Conservation (phyloP, 768 basidiomycete genomes). For the Leccinum subtestaceum region DNA sequence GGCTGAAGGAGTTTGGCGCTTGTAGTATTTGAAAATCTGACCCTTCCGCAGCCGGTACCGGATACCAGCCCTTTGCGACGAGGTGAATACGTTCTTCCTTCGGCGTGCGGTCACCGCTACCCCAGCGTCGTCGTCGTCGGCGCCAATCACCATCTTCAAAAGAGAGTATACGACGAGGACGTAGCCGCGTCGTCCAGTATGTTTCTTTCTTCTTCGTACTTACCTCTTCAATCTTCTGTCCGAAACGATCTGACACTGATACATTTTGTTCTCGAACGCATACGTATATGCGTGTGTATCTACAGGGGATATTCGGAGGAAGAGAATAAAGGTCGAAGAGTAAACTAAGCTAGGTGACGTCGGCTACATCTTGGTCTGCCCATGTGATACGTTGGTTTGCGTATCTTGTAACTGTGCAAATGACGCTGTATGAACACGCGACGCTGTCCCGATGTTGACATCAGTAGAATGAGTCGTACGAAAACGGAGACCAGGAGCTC, state of each 20-base stretch:
- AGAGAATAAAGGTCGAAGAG: slow-evolving; percentile 20
- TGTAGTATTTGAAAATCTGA: not conserved
- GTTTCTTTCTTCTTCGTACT: not conserved
- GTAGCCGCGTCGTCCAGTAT: not conserved
- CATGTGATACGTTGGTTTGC: too few relatives aligned
- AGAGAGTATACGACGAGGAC: slow-evolving; percentile 14
- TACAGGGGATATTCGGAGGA: slow-evolving; percentile 4
- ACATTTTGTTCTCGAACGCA: not conserved
- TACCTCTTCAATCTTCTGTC: not conserved
- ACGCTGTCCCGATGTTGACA: too few relatives aligned
- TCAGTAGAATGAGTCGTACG: too few relatives aligned
- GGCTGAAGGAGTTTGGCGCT: too few relatives aligned
- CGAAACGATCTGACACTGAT: not conserved
- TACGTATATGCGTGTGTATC: too few relatives aligned
- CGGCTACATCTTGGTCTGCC: not conserved
- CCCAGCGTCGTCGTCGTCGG: not conserved
- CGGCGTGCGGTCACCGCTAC: not conserved
- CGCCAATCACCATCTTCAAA: slow-evolving; percentile 1
- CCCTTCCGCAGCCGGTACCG: too few relatives aligned
- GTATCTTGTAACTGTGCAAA: too few relatives aligned
- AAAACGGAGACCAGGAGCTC: too few relatives aligned
- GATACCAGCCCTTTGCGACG: not conserved
- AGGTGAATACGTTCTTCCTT: slow-evolving; percentile 2
- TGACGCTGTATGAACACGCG: not conserved
- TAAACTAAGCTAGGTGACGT: not conserved